Conservation (phyloP, 2,329 filamentous ascomycete genomes). For the Aspergillus udagawae region DNA sequence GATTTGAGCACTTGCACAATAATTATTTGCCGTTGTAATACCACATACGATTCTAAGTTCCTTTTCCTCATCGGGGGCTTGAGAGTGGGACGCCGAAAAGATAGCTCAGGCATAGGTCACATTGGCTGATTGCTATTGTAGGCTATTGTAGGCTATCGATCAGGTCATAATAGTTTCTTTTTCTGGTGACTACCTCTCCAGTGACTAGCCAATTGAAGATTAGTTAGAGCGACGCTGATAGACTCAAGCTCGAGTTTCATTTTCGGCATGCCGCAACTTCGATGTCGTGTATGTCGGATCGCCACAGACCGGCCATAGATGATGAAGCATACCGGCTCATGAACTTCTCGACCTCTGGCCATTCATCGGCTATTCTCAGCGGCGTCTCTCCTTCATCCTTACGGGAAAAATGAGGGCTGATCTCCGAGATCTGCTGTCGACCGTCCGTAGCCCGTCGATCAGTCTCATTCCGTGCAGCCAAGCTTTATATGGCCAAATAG, state of each 20-base stretch:
- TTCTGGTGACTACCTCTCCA: not conserved
- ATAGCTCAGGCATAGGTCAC: not conserved
- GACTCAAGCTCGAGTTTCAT: not conserved
- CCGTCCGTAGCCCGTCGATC: not conserved
- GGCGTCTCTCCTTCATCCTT: not conserved
- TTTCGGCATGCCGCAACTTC: not conserved
- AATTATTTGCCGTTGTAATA: not conserved
- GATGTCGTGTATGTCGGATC: not conserved
- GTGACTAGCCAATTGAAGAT: not conserved
- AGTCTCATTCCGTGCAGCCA: not conserved
- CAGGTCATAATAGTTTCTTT: not conserved
- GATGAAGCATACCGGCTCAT: not conserved
- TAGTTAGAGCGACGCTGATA: not conserved
- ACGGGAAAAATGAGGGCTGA: not conserved
- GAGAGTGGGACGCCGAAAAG: not conserved
- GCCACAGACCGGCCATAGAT: not conserved
- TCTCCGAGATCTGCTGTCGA: not conserved
- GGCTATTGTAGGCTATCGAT: not conserved
- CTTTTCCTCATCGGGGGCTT: not conserved
- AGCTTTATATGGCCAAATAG: constrained; percentile 3
- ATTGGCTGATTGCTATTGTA: not conserved
- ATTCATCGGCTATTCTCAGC: not conserved
- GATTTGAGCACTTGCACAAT: not conserved
- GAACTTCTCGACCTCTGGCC: not conserved
- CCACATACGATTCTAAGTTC: not conserved